A percentile compares a stretch with the other conserved stretches of the same genome.
Conservation (phyloP, 345 rosid genomes). For the Reutealis trisperma region DNA sequence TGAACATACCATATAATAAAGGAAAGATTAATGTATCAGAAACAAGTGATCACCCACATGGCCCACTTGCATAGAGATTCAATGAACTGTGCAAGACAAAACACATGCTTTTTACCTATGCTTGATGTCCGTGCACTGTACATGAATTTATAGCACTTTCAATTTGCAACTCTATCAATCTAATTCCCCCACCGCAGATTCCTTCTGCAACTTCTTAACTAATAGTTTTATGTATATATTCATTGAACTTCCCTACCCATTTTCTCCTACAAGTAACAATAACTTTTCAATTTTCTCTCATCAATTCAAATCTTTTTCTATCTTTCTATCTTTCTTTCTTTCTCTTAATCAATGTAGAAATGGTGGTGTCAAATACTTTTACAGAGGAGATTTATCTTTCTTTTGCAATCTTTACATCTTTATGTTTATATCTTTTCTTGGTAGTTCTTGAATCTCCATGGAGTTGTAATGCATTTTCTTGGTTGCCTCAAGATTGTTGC, state of each 20-base stretch:
- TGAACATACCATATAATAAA: too few relatives aligned
- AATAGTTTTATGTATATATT: neutral
- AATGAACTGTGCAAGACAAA: neutral
- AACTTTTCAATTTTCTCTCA: neutral
- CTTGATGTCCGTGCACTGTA: too few relatives aligned
- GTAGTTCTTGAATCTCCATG: conserved; percentile 19
- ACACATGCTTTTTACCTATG: too few relatives aligned
- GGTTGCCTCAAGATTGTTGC: conserved; percentile 16
- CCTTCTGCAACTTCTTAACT: too few relatives aligned
- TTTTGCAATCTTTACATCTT: conserved; percentile 12
- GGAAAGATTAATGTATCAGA: too few relatives aligned
- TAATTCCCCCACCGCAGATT: too few relatives aligned
- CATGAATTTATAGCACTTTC: too few relatives aligned
- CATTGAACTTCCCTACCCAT: neutral
- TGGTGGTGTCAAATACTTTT: neutral
- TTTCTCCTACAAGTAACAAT: neutral
- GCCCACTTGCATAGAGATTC: conserved; percentile 1
- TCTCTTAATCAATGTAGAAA: neutral
- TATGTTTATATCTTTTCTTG: conserved; percentile 7
- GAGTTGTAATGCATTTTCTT: neutral
- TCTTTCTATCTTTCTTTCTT: neutral
- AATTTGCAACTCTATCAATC: too few relatives aligned
- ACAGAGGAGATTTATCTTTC: conserved; percentile 11
- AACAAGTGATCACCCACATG: neutral
- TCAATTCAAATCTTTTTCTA: neutral